Evolutionary conservation across 345 rosid genomes (phyloP), one percentile per base, ranked within the genome.

Genomic region (Euphorbia tirucalli): DNA sequence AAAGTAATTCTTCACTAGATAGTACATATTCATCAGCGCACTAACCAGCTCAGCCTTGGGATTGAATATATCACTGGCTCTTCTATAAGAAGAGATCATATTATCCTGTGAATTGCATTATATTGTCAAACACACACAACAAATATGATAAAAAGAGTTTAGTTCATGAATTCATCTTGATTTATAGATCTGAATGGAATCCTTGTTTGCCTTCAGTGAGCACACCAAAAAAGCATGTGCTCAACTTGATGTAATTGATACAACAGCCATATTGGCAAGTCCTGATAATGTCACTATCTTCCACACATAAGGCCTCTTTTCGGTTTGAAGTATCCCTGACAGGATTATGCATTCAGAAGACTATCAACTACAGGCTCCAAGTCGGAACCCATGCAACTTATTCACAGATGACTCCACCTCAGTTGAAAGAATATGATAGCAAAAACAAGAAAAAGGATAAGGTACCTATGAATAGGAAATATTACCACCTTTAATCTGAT

Each of bases 21-120:
- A 59, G 30, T 43, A 48, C 15, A 11, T 49, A 62, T 21, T 21
- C 61, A 11, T 48, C 30, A 13, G 43, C 3, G 56, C 72, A 65
- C 74, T 75, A 84, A 88, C 97, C 97, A 82, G 88, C 78, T 90
- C 88, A 72, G 87, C 80, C 65, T 88, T 89, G 1, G 66, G 50
- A 56, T 77, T 66, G 76, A 95, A 92, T 77, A 90, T 87, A 87
- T 84, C 85, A 83, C 89, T 87, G 35, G 97, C 96, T 86, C 93
- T 86, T 81, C 81, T 84, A 81, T 66, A 73, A 84, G 87, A 75
- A 84, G 79, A 79, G 44, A 43, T 83, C 93, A 66, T 50, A 78
- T 95, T 95, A 72, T 92, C 97, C 97, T 95, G 79, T 57, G 85
- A 65, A 39, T 60, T 55, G 57, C 44, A 65, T 5, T 30, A 7